phyloP scores from a whole-genome alignment of 2,329 filamentous ascomycete genomes.

The Lachnellula willkommii region DNA sequence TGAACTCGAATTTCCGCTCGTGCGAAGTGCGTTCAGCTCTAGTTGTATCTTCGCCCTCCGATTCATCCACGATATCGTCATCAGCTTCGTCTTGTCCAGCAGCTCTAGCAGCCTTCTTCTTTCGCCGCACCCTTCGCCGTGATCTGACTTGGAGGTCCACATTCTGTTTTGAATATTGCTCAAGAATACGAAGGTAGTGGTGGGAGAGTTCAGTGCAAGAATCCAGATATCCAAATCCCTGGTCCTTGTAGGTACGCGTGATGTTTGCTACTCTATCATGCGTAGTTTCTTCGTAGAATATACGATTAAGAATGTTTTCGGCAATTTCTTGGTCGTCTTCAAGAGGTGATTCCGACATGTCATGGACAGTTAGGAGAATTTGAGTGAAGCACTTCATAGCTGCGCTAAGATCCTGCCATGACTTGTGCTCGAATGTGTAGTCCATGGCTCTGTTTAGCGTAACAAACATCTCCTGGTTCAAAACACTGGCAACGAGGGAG shows the following conservation, averaged over 20 bases:
- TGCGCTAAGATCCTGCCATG: conserved; percentile 80
- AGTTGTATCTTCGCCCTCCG: conserved; percentile 69
- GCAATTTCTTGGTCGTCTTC: conserved; percentile 98
- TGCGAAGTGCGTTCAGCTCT: conserved; percentile 65
- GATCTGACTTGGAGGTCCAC: conserved; percentile 89
- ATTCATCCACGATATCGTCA: conserved; percentile 54
- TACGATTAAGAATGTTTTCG: conserved; percentile 90
- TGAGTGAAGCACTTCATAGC: conserved; percentile 94
- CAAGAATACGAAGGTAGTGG: conserved; percentile 85
- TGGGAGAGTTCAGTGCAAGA: conserved; percentile 85
- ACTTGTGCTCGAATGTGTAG: conserved; percentile 71
- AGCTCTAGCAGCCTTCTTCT: conserved; percentile 59
- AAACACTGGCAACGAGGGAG: conserved; percentile 77
- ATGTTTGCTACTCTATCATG: conserved; percentile 83
- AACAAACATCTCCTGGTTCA: conserved; percentile 94
- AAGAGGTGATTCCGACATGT: conserved; percentile 76
- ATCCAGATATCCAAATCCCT: conserved; percentile 90
- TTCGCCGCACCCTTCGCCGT: conserved; percentile 64
- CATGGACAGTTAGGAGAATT: conserved; percentile 84
- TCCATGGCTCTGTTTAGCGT: conserved; percentile 80
- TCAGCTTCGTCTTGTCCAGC: conserved; percentile 39
- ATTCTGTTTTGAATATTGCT: conserved; percentile 92
- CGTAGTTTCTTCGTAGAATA: conserved; percentile 97
- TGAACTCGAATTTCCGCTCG: conserved; percentile 93
- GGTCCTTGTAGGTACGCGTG: conserved; percentile 81